A percentile compares a stretch with the other conserved stretches of the same genome.
These are phyloP conservation scores for Cucumis hystrix DNA, from an alignment of 306 rosid species.

Conservation along the genomic window DNA sequence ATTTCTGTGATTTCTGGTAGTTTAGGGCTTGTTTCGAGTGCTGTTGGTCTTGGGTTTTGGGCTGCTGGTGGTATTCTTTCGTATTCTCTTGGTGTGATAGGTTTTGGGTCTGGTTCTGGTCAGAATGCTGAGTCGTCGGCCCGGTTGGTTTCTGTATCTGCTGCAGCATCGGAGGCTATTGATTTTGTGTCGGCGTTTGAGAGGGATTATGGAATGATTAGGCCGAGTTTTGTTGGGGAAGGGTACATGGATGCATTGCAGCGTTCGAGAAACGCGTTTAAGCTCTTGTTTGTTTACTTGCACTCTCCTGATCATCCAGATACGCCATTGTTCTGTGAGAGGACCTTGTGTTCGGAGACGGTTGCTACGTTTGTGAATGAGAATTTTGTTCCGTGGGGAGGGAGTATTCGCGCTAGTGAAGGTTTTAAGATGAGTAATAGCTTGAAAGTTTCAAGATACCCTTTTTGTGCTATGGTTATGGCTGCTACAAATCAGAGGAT, in stretches of 20 bases:
- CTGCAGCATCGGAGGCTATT: conserved; percentile 57
- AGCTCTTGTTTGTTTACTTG: conserved; percentile 73
- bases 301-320: conserved; percentile 97
- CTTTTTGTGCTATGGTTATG: conserved; percentile 87
- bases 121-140: conserved; percentile 23
- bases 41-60: conserved; percentile 82
- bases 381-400: conserved; percentile 94
- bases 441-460: conserved; percentile 81
- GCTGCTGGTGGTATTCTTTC: conserved; percentile 91
- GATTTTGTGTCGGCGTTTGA: conserved; percentile 52
- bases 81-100: conserved; percentile 69
- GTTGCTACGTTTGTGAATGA: conserved; percentile 54
- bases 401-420: conserved; percentile 75
- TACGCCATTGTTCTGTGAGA: conserved; percentile 63
- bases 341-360: conserved; percentile 61
- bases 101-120: conserved; percentile 29
- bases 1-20: conserved; percentile 74
- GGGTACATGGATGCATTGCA: conserved; percentile 90
- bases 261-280: conserved; percentile 58
- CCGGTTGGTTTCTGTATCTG: conserved; percentile 48
- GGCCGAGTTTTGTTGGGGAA: conserved; percentile 64
- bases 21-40: conserved; percentile 67
- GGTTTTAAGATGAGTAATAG: conserved; percentile 98
- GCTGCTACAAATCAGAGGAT: conserved; percentile 90
- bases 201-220: conserved; percentile 45